Evolutionary conservation across 345 rosid species (phyloP), one percentile per base, ranked within the genome.

Genomic region (Pistacia vera): DNA sequence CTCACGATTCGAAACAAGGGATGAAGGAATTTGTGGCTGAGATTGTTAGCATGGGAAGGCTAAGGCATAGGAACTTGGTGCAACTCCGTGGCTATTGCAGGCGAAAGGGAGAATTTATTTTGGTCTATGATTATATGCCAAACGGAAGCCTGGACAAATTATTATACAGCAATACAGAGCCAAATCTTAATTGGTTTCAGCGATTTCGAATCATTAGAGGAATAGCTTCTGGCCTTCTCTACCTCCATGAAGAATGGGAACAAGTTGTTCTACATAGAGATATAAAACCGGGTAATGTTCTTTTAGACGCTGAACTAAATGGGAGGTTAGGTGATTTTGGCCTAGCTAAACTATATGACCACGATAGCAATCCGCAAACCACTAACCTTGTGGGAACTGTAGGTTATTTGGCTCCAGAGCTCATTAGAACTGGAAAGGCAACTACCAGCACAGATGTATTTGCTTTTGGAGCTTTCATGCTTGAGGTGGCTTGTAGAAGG

Each of bases 181-280:
- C 74, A 0, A 58, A 35, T 35, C 87, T 88, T n/a, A 81, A 77
- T 68, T 89, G 92, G 88, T 18, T 77, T 55, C 85, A 83, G 57
- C 77, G 90, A 48, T 74, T 81, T 30, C 80, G 70, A 33, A 80
- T 86, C 63, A 51, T 85, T 48, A 83, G 68, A 71, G 88, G 87
- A 11, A 82, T 85, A 4, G 90, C 90, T 0, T 72, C 82, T n/a
- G 87, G 88, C 85, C 85, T 85, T 2, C 80, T 76, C 25, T 88
- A 86, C 76, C 75, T 88, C 4, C 90, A 88, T 48, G 88, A 88
- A 75, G 87, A 82, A 35, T 85, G 87, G 80, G 90, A 86, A 44
- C 82, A 85, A 62, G 87, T 86, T 59, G 88, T 88, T 59, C 74
- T 86, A 12, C 92, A 88, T 14, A 80, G 92, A 77, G 92, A 88